Evolutionary conservation across 768 basidiomycete species (phyloP), one percentile per base, ranked within the genome.

Genomic region (Kwoniella newhampshirensis): DNA sequence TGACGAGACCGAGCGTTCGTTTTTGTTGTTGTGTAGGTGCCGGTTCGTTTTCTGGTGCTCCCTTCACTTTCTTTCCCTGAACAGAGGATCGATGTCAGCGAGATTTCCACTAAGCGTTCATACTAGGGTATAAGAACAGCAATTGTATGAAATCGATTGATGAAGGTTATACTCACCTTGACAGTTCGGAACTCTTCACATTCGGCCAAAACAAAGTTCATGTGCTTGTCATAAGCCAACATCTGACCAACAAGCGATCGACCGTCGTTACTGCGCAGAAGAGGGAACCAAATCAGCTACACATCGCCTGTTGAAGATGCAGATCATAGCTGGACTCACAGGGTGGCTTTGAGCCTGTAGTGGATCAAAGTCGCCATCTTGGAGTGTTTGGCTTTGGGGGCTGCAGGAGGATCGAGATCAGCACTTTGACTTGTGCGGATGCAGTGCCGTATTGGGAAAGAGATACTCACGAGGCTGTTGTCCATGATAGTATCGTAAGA

Each of bases 201-300:
- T 68, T 98, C 96, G 15, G 94, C 92, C 52, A 99, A 80, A 42
- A 99, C 96, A 67, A 99, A 82, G 80, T 99, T 99, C 96, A 98
- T 99, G 79, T 99, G 96, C 73, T 89, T 87, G 81, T 99, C 96
- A 77, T 97, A 99, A 50, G 96, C 96, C 77, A 99, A 87, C 90
- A 98, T 96, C 80, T 98, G 96, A 39, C 96, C 96, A 43, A 89
- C 91, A 69, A 98, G 81, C 54, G 88, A 84, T 77, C 96, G 89
- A 59, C 92, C 92, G 78, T 99, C 96, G 86, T 77, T 76, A 51
- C 77, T 78, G 57, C 13, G 39, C 7, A 15, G 32, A 6, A 13
- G 7, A 32, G 21, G 35, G 11, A 18, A 23, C 18, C 8, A 48
- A 15, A 25, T 46, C 21, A 46, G 49, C 35, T 18, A 13, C 7